A percentile compares a stretch with the other conserved stretches of the same genome.
Conservation (phyloP, 805 yeast species). For the Wickerhamiella cacticola region DNA sequence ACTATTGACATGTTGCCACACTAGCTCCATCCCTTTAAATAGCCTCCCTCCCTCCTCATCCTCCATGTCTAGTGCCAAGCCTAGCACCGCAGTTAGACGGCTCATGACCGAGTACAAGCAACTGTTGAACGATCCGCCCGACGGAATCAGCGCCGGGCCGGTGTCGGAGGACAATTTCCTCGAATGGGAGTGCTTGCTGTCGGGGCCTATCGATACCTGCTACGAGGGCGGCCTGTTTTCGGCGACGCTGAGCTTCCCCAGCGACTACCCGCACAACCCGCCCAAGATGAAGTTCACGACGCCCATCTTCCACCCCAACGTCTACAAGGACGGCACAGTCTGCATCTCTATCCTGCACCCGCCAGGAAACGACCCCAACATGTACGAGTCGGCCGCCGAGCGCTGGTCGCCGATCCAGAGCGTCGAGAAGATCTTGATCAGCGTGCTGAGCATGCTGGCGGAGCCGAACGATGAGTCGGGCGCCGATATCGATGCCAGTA, state of each 20-base stretch:
- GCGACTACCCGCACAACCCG: conserved; percentile 73
- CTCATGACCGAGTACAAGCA: conserved; percentile 83
- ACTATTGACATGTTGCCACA: not conserved
- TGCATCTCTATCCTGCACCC: conserved; percentile 92
- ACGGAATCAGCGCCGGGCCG: conserved; percentile 93
- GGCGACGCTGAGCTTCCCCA: conserved; percentile 59
- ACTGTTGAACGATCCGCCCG: conserved; percentile 75
- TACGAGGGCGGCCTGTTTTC: conserved; percentile 83
- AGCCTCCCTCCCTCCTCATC: not conserved
- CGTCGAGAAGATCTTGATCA: conserved; percentile 86
- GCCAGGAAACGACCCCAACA: conserved; percentile 95
- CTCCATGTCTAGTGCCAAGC: not conserved
- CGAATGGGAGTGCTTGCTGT: conserved; percentile 72
- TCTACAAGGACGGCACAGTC: conserved; percentile 88
- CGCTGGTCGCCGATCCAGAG: conserved; percentile 98
- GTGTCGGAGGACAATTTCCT: conserved; percentile 59
- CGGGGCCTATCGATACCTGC: conserved; percentile 75
- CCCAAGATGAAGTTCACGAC: conserved; percentile 67
- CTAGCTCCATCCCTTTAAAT: not conserved
- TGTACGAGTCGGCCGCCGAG: conserved; percentile 90
- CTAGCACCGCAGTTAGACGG: conserved; percentile 67
- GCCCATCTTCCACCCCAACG: conserved; percentile 81
- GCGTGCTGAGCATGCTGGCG: conserved; percentile 92
- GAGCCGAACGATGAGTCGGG: conserved; percentile 93
- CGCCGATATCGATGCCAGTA: conserved; percentile 72